These are phyloP conservation scores for Eucalyptus cloeziana DNA, from an alignment of 345 rosid genomes.

Conservation along the genomic window DNA sequence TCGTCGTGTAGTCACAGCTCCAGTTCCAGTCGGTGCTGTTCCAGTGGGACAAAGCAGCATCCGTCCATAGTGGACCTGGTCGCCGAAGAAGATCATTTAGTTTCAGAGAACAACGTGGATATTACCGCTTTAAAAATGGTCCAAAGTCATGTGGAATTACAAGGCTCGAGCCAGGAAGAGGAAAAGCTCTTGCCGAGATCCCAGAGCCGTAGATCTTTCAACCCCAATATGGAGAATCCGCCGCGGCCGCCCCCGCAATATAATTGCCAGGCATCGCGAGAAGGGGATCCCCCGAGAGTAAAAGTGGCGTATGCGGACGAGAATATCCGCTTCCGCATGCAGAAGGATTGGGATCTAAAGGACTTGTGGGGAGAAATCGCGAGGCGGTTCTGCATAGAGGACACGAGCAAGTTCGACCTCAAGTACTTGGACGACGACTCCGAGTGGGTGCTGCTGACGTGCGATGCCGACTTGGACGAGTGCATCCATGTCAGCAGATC, in stretches of 20 bases:
- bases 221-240: slow-evolving; percentile 12
- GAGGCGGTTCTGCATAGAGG: slow-evolving; percentile 55
- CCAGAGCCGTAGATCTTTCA: slow-evolving; percentile 21
- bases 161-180: slow-evolving; percentile 28
- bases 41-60: slow-evolving; percentile 44
- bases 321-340: slow-evolving; percentile 60
- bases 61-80: slow-evolving; percentile 6
- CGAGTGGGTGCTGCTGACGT: slow-evolving; percentile 88
- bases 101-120: slow-evolving; percentile 8
- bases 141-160: slow-evolving; percentile 36
- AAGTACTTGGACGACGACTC: slow-evolving; percentile 90
- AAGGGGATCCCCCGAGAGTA: slow-evolving; percentile 37
- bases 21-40: slow-evolving; percentile 60
- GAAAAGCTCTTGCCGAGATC: slow-evolving; percentile 23
- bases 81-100: slow-evolving; percentile 5
- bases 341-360: slow-evolving; percentile 22
- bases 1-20: slow-evolving; percentile 67
- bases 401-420: slow-evolving; percentile 41
- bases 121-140: slow-evolving; percentile 12
- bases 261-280: slow-evolving; percentile 13
- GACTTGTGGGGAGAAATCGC: slow-evolving; percentile 58
- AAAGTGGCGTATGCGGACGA: slow-evolving; percentile 58
- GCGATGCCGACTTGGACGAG: slow-evolving; percentile 86
- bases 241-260: not conserved
- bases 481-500: slow-evolving; percentile 56